Conservation (phyloP, 331 rosid genomes). For the Quercus phellos region DNA sequence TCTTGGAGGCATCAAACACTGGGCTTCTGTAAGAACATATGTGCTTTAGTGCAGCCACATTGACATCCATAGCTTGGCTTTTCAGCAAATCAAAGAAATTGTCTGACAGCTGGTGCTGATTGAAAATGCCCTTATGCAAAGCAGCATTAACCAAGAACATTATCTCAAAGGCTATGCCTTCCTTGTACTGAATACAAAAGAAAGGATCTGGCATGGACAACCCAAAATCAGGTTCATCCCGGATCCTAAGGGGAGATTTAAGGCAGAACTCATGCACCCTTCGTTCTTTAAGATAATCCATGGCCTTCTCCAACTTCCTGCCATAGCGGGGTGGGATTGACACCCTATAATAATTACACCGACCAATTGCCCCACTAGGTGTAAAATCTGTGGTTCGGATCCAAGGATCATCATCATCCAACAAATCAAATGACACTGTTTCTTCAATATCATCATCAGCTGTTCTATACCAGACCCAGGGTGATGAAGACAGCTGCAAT, state of each 20-base stretch:
- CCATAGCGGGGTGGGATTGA: constrained; percentile 75
- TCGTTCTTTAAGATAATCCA: constrained; percentile 43
- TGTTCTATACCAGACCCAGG: constrained; percentile 74
- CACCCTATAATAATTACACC: constrained; percentile 62
- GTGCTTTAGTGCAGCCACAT: constrained; percentile 77
- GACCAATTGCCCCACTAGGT: constrained; percentile 72
- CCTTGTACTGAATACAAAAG: constrained; percentile 42
- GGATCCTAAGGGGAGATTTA: constrained; percentile 32
- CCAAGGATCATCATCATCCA: constrained; percentile 98
- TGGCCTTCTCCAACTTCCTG: constrained; percentile 51
- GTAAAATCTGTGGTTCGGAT: constrained; percentile 90
- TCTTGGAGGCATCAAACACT: constrained; percentile 54
- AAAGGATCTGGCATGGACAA: constrained; percentile 45
- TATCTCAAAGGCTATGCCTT: constrained; percentile 57
- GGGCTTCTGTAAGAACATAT: constrained; percentile 57
- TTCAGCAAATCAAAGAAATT: constrained; percentile 56
- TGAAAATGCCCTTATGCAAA: constrained; percentile 68
- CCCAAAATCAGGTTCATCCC: constrained; percentile 64
- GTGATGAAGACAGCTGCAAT: constrained; percentile 67
- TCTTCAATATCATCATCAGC: constrained; percentile 82
- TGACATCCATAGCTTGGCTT: constrained; percentile 56
- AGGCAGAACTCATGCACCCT: constrained; percentile 43
- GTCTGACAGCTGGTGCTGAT: constrained; percentile 58
- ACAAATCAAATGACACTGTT: constrained; percentile 52
- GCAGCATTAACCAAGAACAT: constrained; percentile 74